These are phyloP conservation scores for Globisporangium sylvaticum DNA, from an alignment of 352 stramenopile genomes.

Conservation along the genomic window DNA sequence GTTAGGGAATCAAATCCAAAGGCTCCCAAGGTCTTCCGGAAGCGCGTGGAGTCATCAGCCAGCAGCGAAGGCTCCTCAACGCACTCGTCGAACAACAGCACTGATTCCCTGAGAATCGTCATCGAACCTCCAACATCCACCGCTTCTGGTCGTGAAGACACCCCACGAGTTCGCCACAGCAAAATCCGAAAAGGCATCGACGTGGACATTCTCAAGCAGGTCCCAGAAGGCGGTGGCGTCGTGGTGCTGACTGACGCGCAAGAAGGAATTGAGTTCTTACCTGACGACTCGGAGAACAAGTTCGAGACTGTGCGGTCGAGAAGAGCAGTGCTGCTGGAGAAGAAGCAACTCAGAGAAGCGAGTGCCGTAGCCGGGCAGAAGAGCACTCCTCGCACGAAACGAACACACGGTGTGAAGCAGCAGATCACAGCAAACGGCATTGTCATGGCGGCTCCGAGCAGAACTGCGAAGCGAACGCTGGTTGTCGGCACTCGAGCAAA, in stretches of 20 bases:
- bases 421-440: not conserved
- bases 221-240: constrained; percentile 17
- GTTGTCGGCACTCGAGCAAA: not conserved
- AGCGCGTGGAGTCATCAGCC: not conserved
- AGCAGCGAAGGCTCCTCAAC: not conserved
- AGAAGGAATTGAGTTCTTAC: constrained; percentile 12
- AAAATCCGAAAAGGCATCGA: constrained; percentile 2
- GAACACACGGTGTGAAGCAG: constrained; percentile 1
- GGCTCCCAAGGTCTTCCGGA: not conserved
- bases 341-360: constrained; percentile 15
- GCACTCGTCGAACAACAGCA: not conserved
- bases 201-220: constrained; percentile 15
- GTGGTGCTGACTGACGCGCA: constrained; percentile 19
- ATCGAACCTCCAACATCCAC: too few relatives aligned
- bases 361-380: not conserved
- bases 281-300: constrained; percentile 6
- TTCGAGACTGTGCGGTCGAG: constrained; percentile 36
- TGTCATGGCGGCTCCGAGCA: not conserved
- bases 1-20: not conserved
- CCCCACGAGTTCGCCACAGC: not conserved
- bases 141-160: not conserved
- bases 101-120: not conserved
- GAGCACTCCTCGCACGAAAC: not conserved
- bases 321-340: constrained; percentile 23
- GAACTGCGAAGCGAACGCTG: constrained; percentile 5